phyloP scores from a whole-genome alignment of 768 basidiomycete genomes.

The Dictyophora rubrovolvata region DNA sequence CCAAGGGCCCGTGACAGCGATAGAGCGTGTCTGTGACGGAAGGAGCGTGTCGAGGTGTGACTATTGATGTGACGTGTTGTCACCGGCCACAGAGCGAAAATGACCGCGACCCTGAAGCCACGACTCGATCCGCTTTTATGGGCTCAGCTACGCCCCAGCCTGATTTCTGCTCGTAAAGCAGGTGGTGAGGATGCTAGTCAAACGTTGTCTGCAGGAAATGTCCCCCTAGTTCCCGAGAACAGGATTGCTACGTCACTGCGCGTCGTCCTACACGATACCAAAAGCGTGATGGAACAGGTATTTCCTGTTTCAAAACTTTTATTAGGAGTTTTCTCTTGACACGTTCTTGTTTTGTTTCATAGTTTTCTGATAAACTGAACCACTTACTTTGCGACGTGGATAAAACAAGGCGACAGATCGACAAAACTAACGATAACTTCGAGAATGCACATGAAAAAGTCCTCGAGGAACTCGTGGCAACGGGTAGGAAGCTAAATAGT shows the following conservation, averaged over 20 bases:
- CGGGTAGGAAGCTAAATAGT: background rate
- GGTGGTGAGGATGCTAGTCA: background rate
- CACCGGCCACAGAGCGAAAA: slow-evolving; percentile 2
- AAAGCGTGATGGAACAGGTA: slow-evolving; percentile 8
- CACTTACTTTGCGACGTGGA: slow-evolving; percentile 1
- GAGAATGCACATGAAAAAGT: slow-evolving; percentile 2
- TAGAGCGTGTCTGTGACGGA: background rate
- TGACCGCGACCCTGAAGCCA: slow-evolving; percentile 3
- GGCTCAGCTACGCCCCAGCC: slow-evolving; percentile 6
- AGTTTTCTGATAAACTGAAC: slow-evolving; percentile 4
- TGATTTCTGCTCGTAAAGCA: background rate
- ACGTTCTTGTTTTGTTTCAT: background rate
- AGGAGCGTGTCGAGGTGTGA: background rate
- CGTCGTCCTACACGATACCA: slow-evolving; percentile 7
- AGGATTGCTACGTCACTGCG: slow-evolving; percentile 5
- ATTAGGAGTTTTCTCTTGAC: background rate
- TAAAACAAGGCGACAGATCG: slow-evolving; percentile 2
- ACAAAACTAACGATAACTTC: background rate
- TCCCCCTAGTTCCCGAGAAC: slow-evolving; percentile 7
- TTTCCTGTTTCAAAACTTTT: background rate
- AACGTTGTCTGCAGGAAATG: background rate
- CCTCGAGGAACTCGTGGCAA: slow-evolving; percentile 2
- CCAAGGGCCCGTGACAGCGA: background rate
- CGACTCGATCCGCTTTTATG: slow-evolving; percentile 6
- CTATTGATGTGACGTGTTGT: slow-evolving; percentile 1